These are phyloP conservation scores for Ceratocystiopsis minuta DNA, from an alignment of 2,329 filamentous ascomycete genomes.

Conservation along the genomic window DNA sequence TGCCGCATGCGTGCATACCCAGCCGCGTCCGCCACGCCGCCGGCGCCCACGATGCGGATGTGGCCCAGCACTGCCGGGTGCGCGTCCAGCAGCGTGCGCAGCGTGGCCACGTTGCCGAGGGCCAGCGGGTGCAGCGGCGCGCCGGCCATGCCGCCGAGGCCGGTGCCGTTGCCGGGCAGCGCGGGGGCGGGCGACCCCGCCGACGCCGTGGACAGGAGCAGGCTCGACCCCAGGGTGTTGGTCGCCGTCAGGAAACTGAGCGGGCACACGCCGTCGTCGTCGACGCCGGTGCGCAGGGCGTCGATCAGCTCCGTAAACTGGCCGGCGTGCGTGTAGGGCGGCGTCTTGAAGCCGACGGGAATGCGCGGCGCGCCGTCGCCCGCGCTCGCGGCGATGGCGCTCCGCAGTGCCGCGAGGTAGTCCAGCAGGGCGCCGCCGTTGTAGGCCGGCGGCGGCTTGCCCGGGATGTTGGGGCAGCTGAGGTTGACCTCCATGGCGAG, in stretches of 20 bases:
- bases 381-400: neutral
- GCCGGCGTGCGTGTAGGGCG: slow-evolving; percentile 53
- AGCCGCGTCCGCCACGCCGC: slow-evolving; percentile 46
- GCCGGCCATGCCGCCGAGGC: slow-evolving; percentile 52
- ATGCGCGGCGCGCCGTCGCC: slow-evolving; percentile 11
- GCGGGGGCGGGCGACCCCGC: slow-evolving; percentile 20
- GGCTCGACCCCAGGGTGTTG: slow-evolving; percentile 52
- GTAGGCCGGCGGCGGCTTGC: slow-evolving; percentile 54
- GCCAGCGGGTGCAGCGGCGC: slow-evolving; percentile 55
- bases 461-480: slow-evolving; percentile 58
- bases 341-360: slow-evolving; percentile 49
- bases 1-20: slow-evolving; percentile 47
- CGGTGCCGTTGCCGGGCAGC: slow-evolving; percentile 31
- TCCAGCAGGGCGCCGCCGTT: slow-evolving; percentile 26
- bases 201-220: slow-evolving; percentile 29
- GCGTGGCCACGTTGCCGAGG: slow-evolving; percentile 54
- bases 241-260: slow-evolving; percentile 55
- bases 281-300: slow-evolving; percentile 23
- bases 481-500: slow-evolving; percentile 63
- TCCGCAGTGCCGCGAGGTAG: slow-evolving; percentile 33
- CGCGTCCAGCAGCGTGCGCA: slow-evolving; percentile 40
- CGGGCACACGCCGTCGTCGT: slow-evolving; percentile 17
- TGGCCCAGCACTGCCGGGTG: slow-evolving; percentile 24
- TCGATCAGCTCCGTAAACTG: slow-evolving; percentile 42
- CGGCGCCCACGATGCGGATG: slow-evolving; percentile 52